Percentiles rank a stretch among this genome's conserved stretches.
phyloP scores from a whole-genome alignment of 345 rosid genomes.

The Hibiscus syriacus region DNA sequence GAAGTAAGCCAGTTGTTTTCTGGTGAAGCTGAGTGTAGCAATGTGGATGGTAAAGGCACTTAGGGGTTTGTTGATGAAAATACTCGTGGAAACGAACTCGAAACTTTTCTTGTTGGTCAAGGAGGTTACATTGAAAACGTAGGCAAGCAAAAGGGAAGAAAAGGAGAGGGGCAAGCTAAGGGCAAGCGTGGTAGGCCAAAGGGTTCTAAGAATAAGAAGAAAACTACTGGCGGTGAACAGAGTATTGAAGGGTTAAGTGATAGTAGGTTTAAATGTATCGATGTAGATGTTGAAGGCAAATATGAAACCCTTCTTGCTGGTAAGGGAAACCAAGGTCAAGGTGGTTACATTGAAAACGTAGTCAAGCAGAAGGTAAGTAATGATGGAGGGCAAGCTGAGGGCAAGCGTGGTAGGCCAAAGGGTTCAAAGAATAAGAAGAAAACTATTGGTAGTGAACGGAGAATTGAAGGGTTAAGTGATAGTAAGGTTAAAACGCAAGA shows the following conservation, averaged over 20 bases:
- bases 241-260: not conserved
- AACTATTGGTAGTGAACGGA: not conserved
- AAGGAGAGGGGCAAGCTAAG: conserved; percentile 5
- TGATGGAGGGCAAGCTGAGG: not conserved
- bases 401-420: conserved; percentile 22
- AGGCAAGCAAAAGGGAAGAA: not conserved
- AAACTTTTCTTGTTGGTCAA: conserved; percentile 1
- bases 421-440: conserved; percentile 19
- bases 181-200: conserved; percentile 21
- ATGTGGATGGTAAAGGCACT: conserved; percentile 7
- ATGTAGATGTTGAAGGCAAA: too few relatives aligned
- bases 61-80: too few relatives aligned
- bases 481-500: not conserved
- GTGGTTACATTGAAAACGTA: too few relatives aligned
- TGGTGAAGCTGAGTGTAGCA: conserved; percentile 12
- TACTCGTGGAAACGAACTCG: not conserved
- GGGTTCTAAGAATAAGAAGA: conserved; percentile 19
- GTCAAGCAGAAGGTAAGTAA: too few relatives aligned
- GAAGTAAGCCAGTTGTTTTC: conserved; percentile 6
- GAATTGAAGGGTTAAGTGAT: not conserved
- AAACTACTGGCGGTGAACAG: not conserved
- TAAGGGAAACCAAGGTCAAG: too few relatives aligned
- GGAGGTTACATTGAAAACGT: conserved; percentile 6
- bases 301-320: too few relatives aligned
- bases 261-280: not conserved